Evolutionary conservation across 148 eudicot species (phyloP).

Genomic region (Camellia granthamiana): DNA sequence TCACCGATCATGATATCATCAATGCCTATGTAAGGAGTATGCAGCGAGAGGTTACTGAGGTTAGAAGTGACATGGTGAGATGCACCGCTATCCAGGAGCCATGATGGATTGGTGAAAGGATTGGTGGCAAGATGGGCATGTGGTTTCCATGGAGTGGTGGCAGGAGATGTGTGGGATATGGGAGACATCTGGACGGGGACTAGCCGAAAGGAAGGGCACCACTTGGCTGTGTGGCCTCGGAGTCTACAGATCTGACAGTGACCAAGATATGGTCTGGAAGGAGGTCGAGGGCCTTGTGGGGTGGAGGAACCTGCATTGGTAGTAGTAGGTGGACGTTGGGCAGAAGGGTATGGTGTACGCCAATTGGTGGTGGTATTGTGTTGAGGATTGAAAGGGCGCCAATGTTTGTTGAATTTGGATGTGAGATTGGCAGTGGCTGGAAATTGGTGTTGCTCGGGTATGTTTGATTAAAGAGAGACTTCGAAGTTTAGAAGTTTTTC

Average conservation of each 20-base stretch:
- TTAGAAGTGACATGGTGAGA: too few species aligned
- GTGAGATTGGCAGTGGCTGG: neutral
- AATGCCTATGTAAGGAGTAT: too few species aligned
- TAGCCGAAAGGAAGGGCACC: neutral
- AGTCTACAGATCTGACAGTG: neutral
- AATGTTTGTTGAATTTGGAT: neutral
- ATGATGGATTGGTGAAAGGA: neutral
- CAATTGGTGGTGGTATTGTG: neutral
- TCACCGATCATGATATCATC: too few species aligned
- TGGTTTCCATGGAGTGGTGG: neutral
- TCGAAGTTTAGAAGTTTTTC: neutral
- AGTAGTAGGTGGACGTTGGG: too few species aligned
- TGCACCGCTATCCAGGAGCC: neutral
- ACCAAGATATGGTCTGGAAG: neutral
- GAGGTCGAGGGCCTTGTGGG: neutral
- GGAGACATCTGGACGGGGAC: neutral
- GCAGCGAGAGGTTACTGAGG: too few species aligned
- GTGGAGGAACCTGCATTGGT: too few species aligned
- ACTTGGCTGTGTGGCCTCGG: neutral
- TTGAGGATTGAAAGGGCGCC: neutral
- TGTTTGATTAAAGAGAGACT: neutral
- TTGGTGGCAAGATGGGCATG: neutral
- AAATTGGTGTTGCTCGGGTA: neutral
- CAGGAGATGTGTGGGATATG: neutral
- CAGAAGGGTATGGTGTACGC: too few species aligned